These are phyloP conservation scores for Ustilago tritici DNA, from an alignment of 1,284 basidiomycete species.

Conservation along the genomic window DNA sequence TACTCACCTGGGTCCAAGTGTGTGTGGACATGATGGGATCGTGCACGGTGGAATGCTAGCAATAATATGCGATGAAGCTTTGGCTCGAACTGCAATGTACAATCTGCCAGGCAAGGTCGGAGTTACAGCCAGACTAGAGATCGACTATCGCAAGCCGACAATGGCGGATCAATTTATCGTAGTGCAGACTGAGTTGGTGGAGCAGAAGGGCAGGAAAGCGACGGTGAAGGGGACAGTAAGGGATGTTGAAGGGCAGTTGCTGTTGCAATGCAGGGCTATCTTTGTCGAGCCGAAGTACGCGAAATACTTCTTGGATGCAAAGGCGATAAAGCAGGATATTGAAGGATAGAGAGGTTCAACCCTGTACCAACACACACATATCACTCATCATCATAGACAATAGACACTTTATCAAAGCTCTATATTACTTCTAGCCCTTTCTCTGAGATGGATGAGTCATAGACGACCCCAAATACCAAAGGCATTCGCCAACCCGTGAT, in stretches of 20 bases:
- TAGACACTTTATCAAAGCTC: conserved; percentile 1
- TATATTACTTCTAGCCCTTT: neutral
- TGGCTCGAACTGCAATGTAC: conserved; percentile 78
- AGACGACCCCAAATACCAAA: conserved; percentile 48
- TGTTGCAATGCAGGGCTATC: conserved; percentile 82
- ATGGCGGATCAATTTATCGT: conserved; percentile 73
- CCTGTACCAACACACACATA: conserved; percentile 7
- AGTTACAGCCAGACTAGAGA: conserved; percentile 79
- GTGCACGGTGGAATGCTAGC: conserved; percentile 92
- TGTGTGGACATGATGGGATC: conserved; percentile 92
- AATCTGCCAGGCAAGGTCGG: conserved; percentile 85
- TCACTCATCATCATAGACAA: neutral
- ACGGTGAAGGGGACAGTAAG: conserved; percentile 80
- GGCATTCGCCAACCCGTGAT: conserved; percentile 47
- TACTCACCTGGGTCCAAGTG: conserved; percentile 83
- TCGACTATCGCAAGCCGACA: conserved; percentile 69
- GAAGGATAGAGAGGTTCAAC: conserved; percentile 51
- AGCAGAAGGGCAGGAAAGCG: conserved; percentile 81
- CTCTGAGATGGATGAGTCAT: neutral
- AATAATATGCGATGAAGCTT: conserved; percentile 86
- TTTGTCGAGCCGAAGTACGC: conserved; percentile 89
- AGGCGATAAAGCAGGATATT: conserved; percentile 74
- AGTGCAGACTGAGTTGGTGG: conserved; percentile 76
- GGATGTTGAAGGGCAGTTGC: conserved; percentile 80
- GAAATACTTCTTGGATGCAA: conserved; percentile 75